Evolutionary conservation across 306 rosid genomes (phyloP).

Genomic region (Coriaria nepalensis): DNA sequence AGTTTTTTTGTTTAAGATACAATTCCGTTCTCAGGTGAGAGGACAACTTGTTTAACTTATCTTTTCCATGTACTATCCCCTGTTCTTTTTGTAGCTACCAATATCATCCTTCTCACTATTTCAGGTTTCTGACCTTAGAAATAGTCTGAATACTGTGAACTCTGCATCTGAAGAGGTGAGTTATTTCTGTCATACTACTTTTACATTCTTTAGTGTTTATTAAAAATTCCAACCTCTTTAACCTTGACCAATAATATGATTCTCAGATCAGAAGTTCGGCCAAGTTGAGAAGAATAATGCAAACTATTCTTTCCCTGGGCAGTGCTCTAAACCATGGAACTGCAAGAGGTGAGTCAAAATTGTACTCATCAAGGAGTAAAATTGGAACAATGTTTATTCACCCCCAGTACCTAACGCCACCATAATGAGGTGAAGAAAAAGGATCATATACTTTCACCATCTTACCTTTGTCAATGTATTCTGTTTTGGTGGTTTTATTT

Average conservation of each 20-base stretch:
- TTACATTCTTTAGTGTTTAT: slow-evolving; percentile 4
- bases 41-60: slow-evolving; percentile 12
- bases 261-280: slow-evolving; percentile 79
- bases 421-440: no score
- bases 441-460: no score
- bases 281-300: slow-evolving; percentile 97
- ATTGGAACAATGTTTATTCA: no score
- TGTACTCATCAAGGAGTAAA: no score
- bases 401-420: no score
- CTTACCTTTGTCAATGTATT: no score
- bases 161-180: slow-evolving; percentile 75
- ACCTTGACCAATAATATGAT: slow-evolving; percentile 15
- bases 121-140: slow-evolving; percentile 77
- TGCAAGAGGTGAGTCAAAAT: slow-evolving; percentile 70
- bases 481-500: neutral
- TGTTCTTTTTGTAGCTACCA: slow-evolving; percentile 13
- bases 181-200: slow-evolving; percentile 13
- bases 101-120: slow-evolving; percentile 17
- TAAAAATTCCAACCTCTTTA: slow-evolving; percentile 13
- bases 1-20: slow-evolving; percentile 85
- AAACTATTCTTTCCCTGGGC: slow-evolving; percentile 95
- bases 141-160: slow-evolving; percentile 58
- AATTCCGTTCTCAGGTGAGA: slow-evolving; percentile 66
- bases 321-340: slow-evolving; percentile 98
- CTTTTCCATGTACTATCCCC: slow-evolving; percentile 12